A percentile compares a stretch with the other conserved stretches of the same genome.
Evolutionary conservation across 2,329 filamentous ascomycete genomes (phyloP).

Genomic region (Stemphylium lycopersici): DNA sequence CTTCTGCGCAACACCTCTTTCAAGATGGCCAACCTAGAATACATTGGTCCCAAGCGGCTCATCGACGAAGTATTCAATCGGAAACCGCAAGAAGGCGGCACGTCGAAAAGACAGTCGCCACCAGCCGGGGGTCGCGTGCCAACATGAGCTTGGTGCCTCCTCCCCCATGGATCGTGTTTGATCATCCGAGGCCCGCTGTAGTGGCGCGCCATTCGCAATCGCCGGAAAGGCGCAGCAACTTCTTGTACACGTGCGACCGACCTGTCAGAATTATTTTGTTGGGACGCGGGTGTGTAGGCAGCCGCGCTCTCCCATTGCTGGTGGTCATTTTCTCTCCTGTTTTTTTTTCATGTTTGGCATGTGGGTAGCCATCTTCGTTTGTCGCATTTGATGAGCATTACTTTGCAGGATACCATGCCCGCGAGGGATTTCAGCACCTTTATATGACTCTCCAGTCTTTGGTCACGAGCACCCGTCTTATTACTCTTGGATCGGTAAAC

Average conservation of each 20-base stretch:
- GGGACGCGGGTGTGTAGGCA: conserved; percentile 20
- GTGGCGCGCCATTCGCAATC: conserved; percentile 14
- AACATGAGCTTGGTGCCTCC: conserved; percentile 16
- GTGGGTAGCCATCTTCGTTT: conserved; percentile 25
- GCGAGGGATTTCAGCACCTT: conserved; percentile 2
- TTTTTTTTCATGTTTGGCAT: conserved; percentile 25
- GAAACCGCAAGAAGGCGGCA: conserved; percentile 18
- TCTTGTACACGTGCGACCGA: conserved; percentile 31
- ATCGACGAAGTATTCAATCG: conserved; percentile 70
- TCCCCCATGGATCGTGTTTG: conserved; percentile 19
- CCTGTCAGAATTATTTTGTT: conserved; percentile 33
- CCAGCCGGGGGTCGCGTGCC: conserved; percentile 34
- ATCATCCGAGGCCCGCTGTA: conserved; percentile 17
- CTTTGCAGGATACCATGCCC: conserved; percentile 9
- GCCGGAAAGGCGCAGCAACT: conserved; percentile 27
- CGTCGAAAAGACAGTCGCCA: too few relatives aligned
- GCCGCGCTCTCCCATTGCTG: conserved; percentile 17
- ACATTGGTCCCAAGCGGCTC: conserved; percentile 66
- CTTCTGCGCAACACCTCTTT: conserved; percentile 57
- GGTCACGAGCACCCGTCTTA: conserved; percentile 5
- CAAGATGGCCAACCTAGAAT: conserved; percentile 63
- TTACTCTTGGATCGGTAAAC: conserved; percentile 13
- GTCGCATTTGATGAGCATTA: conserved; percentile 23
- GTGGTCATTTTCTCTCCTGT: conserved; percentile 21
- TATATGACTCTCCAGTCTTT: conserved; percentile 6